Evolutionary conservation across 805 yeast genomes (phyloP).

Genomic region (Nakazawaea pomicola): DNA sequence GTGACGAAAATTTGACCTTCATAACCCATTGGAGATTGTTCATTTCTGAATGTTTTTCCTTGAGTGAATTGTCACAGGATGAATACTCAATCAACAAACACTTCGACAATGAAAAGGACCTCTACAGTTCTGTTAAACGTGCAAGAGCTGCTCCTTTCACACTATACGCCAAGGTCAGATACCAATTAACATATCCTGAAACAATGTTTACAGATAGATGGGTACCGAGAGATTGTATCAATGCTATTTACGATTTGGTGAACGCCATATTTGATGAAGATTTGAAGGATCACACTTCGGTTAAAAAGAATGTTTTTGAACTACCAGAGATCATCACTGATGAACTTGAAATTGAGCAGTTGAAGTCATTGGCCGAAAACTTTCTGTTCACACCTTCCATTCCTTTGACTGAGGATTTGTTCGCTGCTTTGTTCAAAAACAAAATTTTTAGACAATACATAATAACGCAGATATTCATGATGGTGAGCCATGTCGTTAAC

Average conservation of each 20-base stretch:
- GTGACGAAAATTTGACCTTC: conserved; percentile 2
- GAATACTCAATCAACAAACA: conserved; percentile 2
- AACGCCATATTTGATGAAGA: conserved; percentile 2
- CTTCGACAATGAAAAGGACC: conserved; percentile 2
- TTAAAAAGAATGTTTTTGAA: background rate
- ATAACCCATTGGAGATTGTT: conserved; percentile 6
- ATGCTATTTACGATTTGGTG: conserved; percentile 1
- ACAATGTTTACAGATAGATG: conserved; percentile 6
- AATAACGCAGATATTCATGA: conserved; percentile 4
- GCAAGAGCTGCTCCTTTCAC: background rate
- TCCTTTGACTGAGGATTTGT: background rate
- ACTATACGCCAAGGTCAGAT: conserved; percentile 1
- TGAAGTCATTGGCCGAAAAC: background rate
- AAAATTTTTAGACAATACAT: conserved; percentile 1
- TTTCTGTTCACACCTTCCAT: background rate
- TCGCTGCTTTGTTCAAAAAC: background rate
- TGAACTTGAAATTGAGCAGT: conserved; percentile 1
- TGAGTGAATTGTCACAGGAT: background rate
- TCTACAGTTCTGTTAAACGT: background rate
- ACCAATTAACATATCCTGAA: conserved; percentile 9
- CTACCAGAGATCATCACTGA: background rate
- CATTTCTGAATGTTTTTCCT: conserved; percentile 3
- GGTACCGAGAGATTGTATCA: conserved; percentile 1
- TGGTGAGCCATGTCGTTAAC: background rate
- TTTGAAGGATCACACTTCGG: background rate